phyloP scores from a whole-genome alignment of 2,329 filamentous ascomycete genomes.

The Thermomyces lanuginosus region DNA sequence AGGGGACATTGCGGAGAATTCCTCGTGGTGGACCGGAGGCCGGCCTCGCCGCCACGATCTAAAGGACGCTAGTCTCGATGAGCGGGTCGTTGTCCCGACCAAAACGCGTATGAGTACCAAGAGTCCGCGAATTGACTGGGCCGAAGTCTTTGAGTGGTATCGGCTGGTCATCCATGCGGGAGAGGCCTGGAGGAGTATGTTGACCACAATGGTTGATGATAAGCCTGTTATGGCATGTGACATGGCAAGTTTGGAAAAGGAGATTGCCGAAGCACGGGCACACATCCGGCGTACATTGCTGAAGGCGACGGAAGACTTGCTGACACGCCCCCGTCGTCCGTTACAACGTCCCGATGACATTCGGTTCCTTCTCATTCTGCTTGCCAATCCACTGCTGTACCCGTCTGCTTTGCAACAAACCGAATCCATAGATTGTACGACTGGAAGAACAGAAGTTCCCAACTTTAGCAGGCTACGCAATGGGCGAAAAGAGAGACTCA shows the following conservation, averaged over 20 bases:
- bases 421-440: no score
- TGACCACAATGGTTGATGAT: conserved; percentile 33
- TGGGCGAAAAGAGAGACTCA: conserved; percentile 11
- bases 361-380: conserved; percentile 60
- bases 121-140: conserved; percentile 61
- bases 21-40: conserved; percentile 62
- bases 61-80: conserved; percentile 9
- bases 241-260: conserved; percentile 33
- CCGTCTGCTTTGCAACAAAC: conserved; percentile 17
- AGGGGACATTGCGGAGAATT: conserved; percentile 65
- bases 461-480: conserved; percentile 6
- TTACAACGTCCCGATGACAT: conserved; percentile 53
- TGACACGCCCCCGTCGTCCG: conserved; percentile 61
- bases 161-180: conserved; percentile 51
- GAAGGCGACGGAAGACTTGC: conserved; percentile 59
- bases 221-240: conserved; percentile 27
- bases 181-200: conserved; percentile 45
- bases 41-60: conserved; percentile 24
- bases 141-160: conserved; percentile 58
- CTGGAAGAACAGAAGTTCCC: conserved; percentile 3
- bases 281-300: conserved; percentile 55
- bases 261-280: conserved; percentile 45
- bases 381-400: conserved; percentile 63
- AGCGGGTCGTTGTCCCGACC: conserved; percentile 17
- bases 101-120: conserved; percentile 36